phyloP scores from a whole-genome alignment of 305 asterid species.

The Fraxinus baroniana region DNA sequence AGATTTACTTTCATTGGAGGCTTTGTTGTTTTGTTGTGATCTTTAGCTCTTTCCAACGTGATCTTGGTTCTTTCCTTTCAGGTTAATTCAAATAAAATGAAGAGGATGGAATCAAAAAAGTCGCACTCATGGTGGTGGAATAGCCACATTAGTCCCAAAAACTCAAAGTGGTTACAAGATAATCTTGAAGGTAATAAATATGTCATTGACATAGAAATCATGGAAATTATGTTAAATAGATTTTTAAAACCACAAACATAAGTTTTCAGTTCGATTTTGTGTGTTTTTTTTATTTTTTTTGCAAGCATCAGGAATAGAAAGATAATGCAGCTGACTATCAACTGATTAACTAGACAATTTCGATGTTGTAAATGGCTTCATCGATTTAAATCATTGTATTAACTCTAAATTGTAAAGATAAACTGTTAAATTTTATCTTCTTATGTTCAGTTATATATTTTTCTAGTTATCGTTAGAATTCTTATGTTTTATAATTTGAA shows the following conservation, averaged over 20 bases:
- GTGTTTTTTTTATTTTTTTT: too few relatives aligned
- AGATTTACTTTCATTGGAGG: not conserved
- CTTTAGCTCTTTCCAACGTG: not conserved
- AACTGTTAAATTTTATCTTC: too few relatives aligned
- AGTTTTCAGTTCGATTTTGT: not conserved
- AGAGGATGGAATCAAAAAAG: constrained; percentile 64
- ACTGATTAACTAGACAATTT: too few relatives aligned
- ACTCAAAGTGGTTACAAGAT: constrained; percentile 92
- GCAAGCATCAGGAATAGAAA: too few relatives aligned
- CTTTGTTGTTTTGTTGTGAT: not conserved
- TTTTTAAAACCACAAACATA: not conserved
- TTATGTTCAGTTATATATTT: too few relatives aligned
- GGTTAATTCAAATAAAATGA: constrained; percentile 58
- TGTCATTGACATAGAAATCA: not conserved
- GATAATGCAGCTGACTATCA: too few relatives aligned
- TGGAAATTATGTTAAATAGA: not conserved
- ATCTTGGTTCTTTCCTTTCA: constrained; percentile 23
- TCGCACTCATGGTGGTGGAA: constrained; percentile 98
- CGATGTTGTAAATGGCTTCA: too few relatives aligned
- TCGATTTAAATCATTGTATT: too few relatives aligned
- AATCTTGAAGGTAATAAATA: constrained; percentile 74
- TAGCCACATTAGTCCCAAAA: constrained; percentile 87
- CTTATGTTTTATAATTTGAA: too few relatives aligned
- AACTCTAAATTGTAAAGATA: too few relatives aligned
- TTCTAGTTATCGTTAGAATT: too few relatives aligned